Evolutionary conservation across 148 eudicot species (phyloP).

Genomic region (Rhododendron griersonianum): DNA sequence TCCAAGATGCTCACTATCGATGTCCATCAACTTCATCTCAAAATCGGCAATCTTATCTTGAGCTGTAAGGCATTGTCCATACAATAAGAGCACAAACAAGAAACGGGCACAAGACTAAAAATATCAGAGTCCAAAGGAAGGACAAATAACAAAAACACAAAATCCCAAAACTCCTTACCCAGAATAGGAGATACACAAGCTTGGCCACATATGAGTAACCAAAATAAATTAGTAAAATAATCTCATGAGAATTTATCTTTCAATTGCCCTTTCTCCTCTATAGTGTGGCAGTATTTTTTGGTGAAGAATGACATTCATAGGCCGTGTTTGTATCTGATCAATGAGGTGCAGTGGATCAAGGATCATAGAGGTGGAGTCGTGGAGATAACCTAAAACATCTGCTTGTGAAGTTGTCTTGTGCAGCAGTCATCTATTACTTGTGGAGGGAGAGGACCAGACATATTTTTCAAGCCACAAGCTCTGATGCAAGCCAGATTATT

Average conservation of each 20-base stretch:
- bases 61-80: conserved; percentile 15
- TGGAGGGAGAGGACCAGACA: no score
- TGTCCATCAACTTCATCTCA: conserved; percentile 78
- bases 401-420: not conserved
- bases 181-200: not conserved
- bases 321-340: not conserved
- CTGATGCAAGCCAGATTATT: not conserved
- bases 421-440: not conserved
- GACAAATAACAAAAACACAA: not conserved
- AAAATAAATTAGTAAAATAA: not conserved
- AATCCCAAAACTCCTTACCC: not conserved
- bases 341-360: not conserved
- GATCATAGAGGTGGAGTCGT: not conserved
- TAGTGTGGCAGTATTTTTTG: not conserved
- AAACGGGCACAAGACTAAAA: not conserved
- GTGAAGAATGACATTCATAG: not conserved
- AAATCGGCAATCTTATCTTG: conserved; percentile 69
- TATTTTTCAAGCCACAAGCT: not conserved
- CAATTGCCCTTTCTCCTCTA: not conserved
- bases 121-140: not conserved
- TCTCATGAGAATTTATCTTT: not conserved
- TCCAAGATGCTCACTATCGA: conserved; percentile 67
- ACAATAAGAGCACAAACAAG: not conserved
- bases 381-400: no score
- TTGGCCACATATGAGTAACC: not conserved